A percentile compares a stretch with the other conserved stretches of the same genome.
Conservation (phyloP, 495 filamentous ascomycete species). For the Rhypophila decipiens region DNA sequence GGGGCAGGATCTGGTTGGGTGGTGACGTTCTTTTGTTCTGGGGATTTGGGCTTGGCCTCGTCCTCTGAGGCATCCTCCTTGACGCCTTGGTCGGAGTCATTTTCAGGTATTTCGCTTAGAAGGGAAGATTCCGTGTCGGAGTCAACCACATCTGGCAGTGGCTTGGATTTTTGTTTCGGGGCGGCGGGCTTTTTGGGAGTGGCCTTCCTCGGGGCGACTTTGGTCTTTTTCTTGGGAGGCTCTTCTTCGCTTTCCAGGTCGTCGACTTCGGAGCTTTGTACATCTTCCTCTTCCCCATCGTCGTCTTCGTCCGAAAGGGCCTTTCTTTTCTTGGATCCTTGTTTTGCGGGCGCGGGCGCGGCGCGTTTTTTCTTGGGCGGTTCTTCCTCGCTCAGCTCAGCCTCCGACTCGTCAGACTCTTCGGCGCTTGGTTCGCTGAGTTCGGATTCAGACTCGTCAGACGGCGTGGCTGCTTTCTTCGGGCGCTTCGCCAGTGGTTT, state of each 20-base stretch:
- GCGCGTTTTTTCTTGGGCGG: too few relatives aligned
- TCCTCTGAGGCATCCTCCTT: conserved; percentile 70
- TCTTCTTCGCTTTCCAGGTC: conserved; percentile 1
- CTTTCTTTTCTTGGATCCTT: conserved; percentile 21
- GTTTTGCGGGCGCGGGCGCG: conserved; percentile 28
- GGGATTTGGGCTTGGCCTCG: background rate
- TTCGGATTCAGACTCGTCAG: conserved; percentile 22
- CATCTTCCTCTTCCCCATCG: conserved; percentile 33
- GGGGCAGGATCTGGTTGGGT: conserved; percentile 22
- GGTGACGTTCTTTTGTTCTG: background rate
- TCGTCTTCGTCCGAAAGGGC: conserved; percentile 33
- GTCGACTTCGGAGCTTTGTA: conserved; percentile 14
- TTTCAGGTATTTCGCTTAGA: conserved; percentile 1
- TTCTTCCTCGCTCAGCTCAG: conserved; percentile 22
- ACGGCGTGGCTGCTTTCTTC: conserved; percentile 23
- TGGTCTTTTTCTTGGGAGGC: conserved; percentile 9
- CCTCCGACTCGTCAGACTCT: conserved; percentile 6
- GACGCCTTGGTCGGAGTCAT: conserved; percentile 36
- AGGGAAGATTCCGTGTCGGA: conserved; percentile 4
- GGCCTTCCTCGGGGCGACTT: conserved; percentile 1
- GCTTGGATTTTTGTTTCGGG: conserved; percentile 2
- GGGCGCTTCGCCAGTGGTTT: conserved; percentile 24
- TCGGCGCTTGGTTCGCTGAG: conserved; percentile 13
- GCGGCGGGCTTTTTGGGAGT: background rate
- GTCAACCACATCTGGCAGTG: background rate